A percentile compares a stretch with the other conserved stretches of the same genome.
Evolutionary conservation across 768 basidiomycete species (phyloP).

Genomic region (Amanita polypyramis): DNA sequence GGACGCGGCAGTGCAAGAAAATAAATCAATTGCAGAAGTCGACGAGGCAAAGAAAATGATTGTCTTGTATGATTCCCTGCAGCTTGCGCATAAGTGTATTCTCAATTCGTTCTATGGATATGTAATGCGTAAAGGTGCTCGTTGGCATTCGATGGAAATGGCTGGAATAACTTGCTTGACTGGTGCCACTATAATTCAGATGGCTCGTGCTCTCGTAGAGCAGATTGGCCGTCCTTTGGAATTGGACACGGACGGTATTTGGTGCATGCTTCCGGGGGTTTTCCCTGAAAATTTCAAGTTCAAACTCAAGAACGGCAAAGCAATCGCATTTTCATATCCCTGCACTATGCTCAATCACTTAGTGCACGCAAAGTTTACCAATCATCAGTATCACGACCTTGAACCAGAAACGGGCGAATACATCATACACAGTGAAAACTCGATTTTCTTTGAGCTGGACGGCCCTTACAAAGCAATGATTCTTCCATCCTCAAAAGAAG

Average conservation of each 20-base stretch:
- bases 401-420: conserved; percentile 81
- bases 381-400: conserved; percentile 94
- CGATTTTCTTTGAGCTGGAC: conserved; percentile 98
- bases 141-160: conserved; percentile 99
- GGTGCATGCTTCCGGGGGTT: conserved; percentile 98
- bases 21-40: conserved; percentile 70
- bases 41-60: conserved; percentile 99
- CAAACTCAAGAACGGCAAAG: conserved; percentile 79
- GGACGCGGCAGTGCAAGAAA: conserved; percentile 59
- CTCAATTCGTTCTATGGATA: conserved; percentile 99
- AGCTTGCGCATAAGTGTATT: conserved; percentile 99
- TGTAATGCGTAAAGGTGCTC: conserved; percentile 97
- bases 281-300: conserved; percentile 99
- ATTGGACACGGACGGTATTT: conserved; percentile 97
- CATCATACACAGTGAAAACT: conserved; percentile 85
- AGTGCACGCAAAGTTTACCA: conserved; percentile 91
- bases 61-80: conserved; percentile 95
- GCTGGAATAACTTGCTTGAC: conserved; percentile 98
- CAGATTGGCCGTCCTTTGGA: conserved; percentile 97
- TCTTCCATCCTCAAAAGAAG: conserved; percentile 96
- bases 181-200: conserved; percentile 96
- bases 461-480: conserved; percentile 99
- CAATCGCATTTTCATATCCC: conserved; percentile 86
- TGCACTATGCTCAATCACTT: conserved; percentile 99
- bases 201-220: conserved; percentile 95